Evolutionary conservation across 257 asterid genomes (phyloP).

Genomic region (Datura wrightii): DNA sequence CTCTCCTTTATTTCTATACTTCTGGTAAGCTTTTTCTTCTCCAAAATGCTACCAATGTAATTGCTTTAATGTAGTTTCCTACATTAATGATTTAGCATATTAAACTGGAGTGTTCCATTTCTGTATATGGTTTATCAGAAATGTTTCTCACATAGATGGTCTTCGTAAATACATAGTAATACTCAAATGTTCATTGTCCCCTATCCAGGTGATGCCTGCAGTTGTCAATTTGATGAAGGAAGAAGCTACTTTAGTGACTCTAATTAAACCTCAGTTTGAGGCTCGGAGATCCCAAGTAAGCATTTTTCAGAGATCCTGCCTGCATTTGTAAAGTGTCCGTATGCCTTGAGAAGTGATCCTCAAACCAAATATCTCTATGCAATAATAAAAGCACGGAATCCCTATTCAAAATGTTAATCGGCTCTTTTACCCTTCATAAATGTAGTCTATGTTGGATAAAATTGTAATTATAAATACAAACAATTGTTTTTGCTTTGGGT

Average conservation of each 20-base stretch:
- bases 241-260: conserved; percentile 69
- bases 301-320: background rate
- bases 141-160: background rate
- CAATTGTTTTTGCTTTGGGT: background rate
- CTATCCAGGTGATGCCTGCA: conserved; percentile 94
- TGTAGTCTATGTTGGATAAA: conserved; percentile 1
- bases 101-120: background rate
- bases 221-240: conserved; percentile 83
- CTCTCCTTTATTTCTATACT: conserved; percentile 93
- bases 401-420: background rate
- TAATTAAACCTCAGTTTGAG: conserved; percentile 96
- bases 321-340: background rate
- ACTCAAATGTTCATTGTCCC: conserved; percentile 9
- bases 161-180: background rate
- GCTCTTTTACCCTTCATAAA: background rate
- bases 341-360: background rate
- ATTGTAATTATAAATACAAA: background rate
- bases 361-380: background rate
- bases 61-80: background rate
- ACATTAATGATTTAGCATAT: background rate
- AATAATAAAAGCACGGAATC: background rate
- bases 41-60: conserved; percentile 12
- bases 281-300: conserved; percentile 89
- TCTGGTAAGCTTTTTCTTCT: conserved; percentile 55
- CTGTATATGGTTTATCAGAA: background rate